Conservation (phyloP, 1,284 basidiomycete species). For the Tilletia walkeri region DNA sequence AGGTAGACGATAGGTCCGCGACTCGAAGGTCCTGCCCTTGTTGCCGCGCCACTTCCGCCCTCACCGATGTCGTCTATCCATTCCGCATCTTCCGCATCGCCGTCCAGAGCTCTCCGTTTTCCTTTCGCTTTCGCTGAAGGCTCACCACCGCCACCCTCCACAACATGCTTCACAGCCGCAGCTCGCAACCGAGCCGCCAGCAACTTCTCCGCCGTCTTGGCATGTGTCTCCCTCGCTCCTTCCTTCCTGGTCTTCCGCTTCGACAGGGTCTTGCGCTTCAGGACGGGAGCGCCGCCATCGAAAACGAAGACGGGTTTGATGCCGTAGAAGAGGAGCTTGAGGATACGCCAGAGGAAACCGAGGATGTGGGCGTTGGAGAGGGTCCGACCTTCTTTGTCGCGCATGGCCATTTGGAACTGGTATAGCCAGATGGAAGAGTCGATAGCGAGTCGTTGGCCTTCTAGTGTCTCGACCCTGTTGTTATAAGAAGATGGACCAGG, state of each 20-base stretch:
- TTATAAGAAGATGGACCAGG: not conserved
- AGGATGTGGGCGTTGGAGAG: conserved; percentile 91
- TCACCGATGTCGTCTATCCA: not conserved
- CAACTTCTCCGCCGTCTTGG: conserved; percentile 69
- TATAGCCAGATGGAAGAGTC: conserved; percentile 99
- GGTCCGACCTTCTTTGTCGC: conserved; percentile 88
- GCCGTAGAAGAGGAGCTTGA: conserved; percentile 90
- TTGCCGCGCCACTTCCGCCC: not conserved
- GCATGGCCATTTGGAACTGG: conserved; percentile 77
- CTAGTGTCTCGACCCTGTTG: conserved; percentile 50
- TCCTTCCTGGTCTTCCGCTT: conserved; percentile 65
- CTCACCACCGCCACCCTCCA: not conserved
- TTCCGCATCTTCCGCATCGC: not conserved
- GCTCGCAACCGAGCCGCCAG: conserved; percentile 89
- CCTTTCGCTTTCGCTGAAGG: not conserved
- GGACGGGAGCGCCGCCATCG: conserved; percentile 66
- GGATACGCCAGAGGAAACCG: conserved; percentile 77
- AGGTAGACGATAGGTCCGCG: not conserved
- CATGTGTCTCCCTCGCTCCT: conserved; percentile 54
- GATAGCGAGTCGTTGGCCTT: conserved; percentile 62
- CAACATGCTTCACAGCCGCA: conserved; percentile 74
- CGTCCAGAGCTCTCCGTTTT: not conserved
- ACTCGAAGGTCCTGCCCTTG: not conserved
- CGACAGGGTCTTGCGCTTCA: conserved; percentile 56
- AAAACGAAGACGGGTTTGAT: conserved; percentile 81